These are phyloP conservation scores for Helotiales sp. DNA, from an alignment of 2,329 filamentous ascomycete genomes.

Conservation along the genomic window DNA sequence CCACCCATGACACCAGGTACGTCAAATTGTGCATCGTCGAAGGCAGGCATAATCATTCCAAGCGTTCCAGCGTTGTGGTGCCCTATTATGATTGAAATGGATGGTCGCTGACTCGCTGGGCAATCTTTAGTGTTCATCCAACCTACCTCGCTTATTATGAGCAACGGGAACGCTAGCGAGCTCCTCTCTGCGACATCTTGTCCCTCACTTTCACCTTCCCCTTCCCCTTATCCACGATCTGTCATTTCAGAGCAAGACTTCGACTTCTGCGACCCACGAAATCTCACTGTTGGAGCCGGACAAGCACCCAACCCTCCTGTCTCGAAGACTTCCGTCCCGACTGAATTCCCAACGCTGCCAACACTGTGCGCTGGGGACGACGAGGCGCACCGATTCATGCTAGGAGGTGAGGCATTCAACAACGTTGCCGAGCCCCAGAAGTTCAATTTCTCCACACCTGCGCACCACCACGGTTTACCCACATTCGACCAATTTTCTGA, in stretches of 20 bases:
- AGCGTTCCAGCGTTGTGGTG: background rate
- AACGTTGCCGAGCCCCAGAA: constrained; percentile 47
- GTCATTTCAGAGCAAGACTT: constrained; percentile 67
- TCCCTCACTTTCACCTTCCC: constrained; percentile 85
- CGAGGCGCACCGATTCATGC: constrained; percentile 52
- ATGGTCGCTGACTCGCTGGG: constrained; percentile 16
- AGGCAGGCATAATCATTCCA: background rate
- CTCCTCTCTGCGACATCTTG: constrained; percentile 72
- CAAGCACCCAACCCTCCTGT: constrained; percentile 39
- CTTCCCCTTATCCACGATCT: constrained; percentile 73
- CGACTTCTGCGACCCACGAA: constrained; percentile 89
- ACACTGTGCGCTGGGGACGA: constrained; percentile 62
- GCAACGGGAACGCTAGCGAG: constrained; percentile 62
- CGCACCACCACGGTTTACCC: constrained; percentile 61
- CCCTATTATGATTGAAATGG: constrained; percentile 4
- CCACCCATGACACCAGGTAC: constrained; percentile 90
- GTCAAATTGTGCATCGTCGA: constrained; percentile 40
- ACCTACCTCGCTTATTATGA: constrained; percentile 63
- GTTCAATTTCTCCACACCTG: constrained; percentile 52
- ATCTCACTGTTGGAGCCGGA: constrained; percentile 70
- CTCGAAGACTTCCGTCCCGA: constrained; percentile 43
- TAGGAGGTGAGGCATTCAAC: constrained; percentile 50
- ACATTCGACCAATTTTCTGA: constrained; percentile 85
- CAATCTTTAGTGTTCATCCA: constrained; percentile 60
- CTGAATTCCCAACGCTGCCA: constrained; percentile 65